Evolutionary conservation across 306 rosid genomes (phyloP).

Genomic region (Trifolium repens): DNA sequence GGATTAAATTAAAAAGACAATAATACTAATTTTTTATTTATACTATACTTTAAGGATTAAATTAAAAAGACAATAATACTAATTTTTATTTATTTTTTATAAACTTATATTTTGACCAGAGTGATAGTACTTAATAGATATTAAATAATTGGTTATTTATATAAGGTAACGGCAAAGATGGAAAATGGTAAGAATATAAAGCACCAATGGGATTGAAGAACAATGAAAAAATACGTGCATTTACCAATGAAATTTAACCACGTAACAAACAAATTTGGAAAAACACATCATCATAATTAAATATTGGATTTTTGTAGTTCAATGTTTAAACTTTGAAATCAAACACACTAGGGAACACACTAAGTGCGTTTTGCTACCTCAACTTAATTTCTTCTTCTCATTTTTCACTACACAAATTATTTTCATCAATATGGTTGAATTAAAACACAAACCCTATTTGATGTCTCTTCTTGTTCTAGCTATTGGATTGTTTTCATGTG

Average conservation of each 20-base stretch:
- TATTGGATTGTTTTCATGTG: constrained; percentile 46
- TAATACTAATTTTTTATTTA: no score
- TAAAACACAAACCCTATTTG: background rate
- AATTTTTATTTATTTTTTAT: no score
- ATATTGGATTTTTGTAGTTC: background rate
- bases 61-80: no score
- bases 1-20: no score
- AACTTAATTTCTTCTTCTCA: constrained; percentile 1
- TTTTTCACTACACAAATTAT: background rate
- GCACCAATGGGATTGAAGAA: background rate
- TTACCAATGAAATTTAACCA: background rate
- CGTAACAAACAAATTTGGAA: background rate
- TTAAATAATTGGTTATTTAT: no score
- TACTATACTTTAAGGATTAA: no score
- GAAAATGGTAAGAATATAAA: background rate
- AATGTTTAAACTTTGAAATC: no score
- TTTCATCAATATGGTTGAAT: constrained; percentile 25
- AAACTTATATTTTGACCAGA: no score
- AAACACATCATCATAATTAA: background rate
- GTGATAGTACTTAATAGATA: no score
- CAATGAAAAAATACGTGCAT: background rate
- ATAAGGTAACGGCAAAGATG: background rate
- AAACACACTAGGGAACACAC: background rate
- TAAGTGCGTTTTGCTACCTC: background rate
- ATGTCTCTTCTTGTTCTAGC: constrained; percentile 30